Conservation (phyloP, 441 rosid species). For the Geranium incanum region DNA sequence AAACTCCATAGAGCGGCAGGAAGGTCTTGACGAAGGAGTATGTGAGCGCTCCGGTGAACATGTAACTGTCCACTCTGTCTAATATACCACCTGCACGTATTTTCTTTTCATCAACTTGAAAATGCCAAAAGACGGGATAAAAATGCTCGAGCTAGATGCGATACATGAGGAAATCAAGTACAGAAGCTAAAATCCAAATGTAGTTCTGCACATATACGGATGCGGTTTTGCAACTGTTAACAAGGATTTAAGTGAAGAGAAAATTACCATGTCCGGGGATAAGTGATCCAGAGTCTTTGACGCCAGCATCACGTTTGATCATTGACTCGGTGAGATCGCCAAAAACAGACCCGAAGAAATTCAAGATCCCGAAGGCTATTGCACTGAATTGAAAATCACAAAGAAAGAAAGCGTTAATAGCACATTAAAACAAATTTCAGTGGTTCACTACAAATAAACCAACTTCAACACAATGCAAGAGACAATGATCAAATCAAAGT, state of each 20-base stretch:
- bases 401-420: slow-evolving; percentile 21
- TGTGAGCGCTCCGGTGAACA: slow-evolving; percentile 87
- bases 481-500: no score
- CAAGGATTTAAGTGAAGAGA: background rate
- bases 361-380: slow-evolving; percentile 69
- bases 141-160: no score
- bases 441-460: no score
- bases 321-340: slow-evolving; percentile 94
- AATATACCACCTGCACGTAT: slow-evolving; percentile 67
- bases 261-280: slow-evolving; percentile 90
- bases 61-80: slow-evolving; percentile 84
- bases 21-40: slow-evolving; percentile 72
- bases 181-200: no score
- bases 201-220: no score
- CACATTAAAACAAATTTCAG: background rate
- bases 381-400: slow-evolving; percentile 44
- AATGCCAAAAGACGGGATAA: no score
- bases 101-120: no score
- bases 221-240: no score
- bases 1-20: slow-evolving; percentile 68
- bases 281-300: slow-evolving; percentile 89
- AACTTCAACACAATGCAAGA: no score
- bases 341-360: slow-evolving; percentile 81
- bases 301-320: slow-evolving; percentile 98
- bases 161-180: no score